Evolutionary conservation across 1,284 basidiomycete species (phyloP).

Genomic region (Gymnopus androsaceus): DNA sequence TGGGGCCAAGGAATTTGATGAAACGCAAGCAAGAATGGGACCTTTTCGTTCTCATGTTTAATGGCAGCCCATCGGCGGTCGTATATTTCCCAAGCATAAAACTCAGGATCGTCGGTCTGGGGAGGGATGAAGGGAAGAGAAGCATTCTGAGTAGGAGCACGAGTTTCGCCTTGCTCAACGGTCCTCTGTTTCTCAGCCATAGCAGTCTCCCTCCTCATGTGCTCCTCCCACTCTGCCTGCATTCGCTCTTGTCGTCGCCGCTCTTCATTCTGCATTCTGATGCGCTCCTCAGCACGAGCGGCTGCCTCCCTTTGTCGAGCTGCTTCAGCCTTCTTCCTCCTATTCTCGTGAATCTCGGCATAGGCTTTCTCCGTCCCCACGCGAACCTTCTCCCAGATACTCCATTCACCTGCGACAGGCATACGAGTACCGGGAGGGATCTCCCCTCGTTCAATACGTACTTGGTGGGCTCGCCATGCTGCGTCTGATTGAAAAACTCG

Average conservation of each 20-base stretch:
- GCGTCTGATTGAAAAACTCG: neutral
- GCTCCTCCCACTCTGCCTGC: neutral
- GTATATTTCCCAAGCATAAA: conserved; percentile 27
- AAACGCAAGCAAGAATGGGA: conserved; percentile 25
- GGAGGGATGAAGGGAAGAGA: neutral
- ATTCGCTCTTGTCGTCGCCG: neutral
- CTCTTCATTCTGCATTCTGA: neutral
- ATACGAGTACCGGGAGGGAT: neutral
- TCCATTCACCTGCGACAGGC: neutral
- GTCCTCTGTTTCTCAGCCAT: neutral
- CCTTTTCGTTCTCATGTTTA: conserved; percentile 19
- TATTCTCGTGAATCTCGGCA: neutral
- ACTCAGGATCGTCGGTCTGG: neutral
- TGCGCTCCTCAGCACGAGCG: neutral
- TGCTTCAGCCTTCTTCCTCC: neutral
- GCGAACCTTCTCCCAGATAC: neutral
- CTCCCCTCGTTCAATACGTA: neutral
- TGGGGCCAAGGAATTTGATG: conserved; percentile 52
- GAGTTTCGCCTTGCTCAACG: neutral
- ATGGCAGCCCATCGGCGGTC: conserved; percentile 43
- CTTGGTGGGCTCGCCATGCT: neutral
- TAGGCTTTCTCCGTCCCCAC: neutral
- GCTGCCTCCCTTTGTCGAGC: neutral
- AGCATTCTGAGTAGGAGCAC: neutral
- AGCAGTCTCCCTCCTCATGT: neutral